Evolutionary conservation across 768 basidiomycete species (phyloP), one percentile per base, ranked within the genome.

Genomic region (Dioszegia crocea): DNA sequence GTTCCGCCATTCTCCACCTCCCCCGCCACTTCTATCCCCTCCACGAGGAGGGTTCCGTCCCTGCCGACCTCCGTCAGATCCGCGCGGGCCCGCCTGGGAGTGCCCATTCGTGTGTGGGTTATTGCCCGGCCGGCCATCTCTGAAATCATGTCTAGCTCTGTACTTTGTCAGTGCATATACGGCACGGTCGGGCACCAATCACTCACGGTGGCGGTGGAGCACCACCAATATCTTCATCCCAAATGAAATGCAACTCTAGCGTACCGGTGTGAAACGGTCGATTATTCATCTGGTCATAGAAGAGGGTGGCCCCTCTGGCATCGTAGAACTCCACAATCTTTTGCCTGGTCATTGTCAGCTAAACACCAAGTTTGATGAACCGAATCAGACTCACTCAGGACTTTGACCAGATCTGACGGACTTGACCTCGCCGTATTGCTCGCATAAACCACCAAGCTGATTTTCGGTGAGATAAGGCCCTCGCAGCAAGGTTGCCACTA

Each of bases 251-350:
- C 44, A 97, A 86, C 55, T 93, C 89, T 84, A 96, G 86, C 0
- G 86, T 84, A 14, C 96, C 92, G 67, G 91, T 91, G 70, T 88
- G 87, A 52, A 84, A 77, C 1, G 86, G 83, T 77, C 88, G 85
- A 58, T 89, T 86, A 48, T 89, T 83, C 61, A 96, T 79, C 19
- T 85, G 81, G 67, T 96, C 90, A 64, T 83, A 85, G 0, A 92
- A 87, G 65, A 88, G 84, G 30, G 85, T 85, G 56, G 85, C 85
- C 23, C 86, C 89, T 85, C 91, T 63, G 21, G 44, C 46, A 72
- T 99, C 96, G 72, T 86, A 99, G 71, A 85, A 92, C 73, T 98
- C 92, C n/a, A 98, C 88, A 63, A 89, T 85, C 59, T 89, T 86
- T 67, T 90, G 88, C 66, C 91, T 97, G 14, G 60, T 61, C 23